phyloP scores from a whole-genome alignment of 441 rosid species.

The Populus hybrid region DNA sequence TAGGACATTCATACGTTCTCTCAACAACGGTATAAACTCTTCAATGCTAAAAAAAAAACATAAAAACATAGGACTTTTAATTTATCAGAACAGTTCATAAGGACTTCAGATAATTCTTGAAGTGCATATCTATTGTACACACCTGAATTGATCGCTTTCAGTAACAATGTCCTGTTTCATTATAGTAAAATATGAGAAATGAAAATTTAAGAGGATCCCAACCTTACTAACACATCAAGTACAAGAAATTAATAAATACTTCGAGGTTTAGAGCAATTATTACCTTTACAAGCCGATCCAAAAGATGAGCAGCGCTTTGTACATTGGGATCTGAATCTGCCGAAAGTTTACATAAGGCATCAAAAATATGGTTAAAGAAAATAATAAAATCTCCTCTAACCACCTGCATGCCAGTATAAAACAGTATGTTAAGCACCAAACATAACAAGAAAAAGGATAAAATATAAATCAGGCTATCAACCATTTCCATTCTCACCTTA shows the following conservation, averaged over 20 bases:
- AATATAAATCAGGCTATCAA: conserved; percentile 3
- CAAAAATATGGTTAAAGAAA: conserved; percentile 95
- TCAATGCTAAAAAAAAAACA: conserved; percentile 70
- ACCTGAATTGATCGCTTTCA: conserved; percentile 99
- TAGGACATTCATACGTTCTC: conserved; percentile 97
- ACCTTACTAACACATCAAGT: neutral
- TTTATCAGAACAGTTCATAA: neutral
- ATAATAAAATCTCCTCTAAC: conserved; percentile 97
- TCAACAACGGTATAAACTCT: conserved; percentile 95
- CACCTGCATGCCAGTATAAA: conserved; percentile 56
- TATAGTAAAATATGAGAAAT: conserved; percentile 28
- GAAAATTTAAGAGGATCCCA: neutral
- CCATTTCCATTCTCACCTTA: conserved; percentile 50
- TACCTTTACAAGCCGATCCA: conserved; percentile 99
- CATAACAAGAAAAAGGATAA: neutral
- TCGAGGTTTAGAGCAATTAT: conserved; percentile 8
- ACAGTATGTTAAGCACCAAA: neutral
- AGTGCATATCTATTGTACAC: conserved; percentile 14
- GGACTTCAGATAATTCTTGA: neutral
- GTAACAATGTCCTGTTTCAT: conserved; percentile 97
- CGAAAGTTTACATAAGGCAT: conserved; percentile 96
- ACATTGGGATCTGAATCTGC: conserved; percentile 98
- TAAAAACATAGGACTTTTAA: conserved; percentile 12
- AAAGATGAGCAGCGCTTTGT: conserved; percentile 98
- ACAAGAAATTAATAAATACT: no score